Base-by-base conservation (phyloP, 257 asterid genomes). In the Galeopsis tetrahit region DNA sequence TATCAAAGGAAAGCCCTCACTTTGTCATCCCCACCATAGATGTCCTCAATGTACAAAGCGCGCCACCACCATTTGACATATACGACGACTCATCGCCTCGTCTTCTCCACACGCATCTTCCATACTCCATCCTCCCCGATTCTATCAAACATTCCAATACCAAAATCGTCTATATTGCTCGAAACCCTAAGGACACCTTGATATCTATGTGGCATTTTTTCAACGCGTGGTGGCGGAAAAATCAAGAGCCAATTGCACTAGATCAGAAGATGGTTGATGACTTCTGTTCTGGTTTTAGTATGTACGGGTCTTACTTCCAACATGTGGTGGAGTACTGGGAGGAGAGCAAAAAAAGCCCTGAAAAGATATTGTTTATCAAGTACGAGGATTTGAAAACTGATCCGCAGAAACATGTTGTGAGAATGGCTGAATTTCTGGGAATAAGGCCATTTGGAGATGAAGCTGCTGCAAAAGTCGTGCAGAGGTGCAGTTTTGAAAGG, bases 401-500 rank as follows among this genome's bases (percentile, higher is more conserved):
- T 34, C 55, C 65, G 1, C 21, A 69, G 55, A 14, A 53, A 3
- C 13, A 38, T 2, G 65, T 69, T 1, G 17, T 6, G 31, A 39
- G 74, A 59, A 69, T 56, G 0, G 74, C 66, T 0, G 56, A 40
- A 33, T 69, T 69, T 14, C 13, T 69, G 9, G 74, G 66, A 33
- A 21, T 0, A 21, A 21, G 74, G 56, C 56, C 55, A 0, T 21
- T 69, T 1, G 66, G 11, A 56, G 66, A 56, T 2, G 65, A 69
- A 56, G 66, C 56, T 2, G 66, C 55, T 2, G 74, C 28, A 21
- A 21, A 69, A 33, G 66, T 69, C 7, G 14, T 69, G 56, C 21
- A 66, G 66, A 69, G 74, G 55, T 69, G 74, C 15, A 69, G 74
- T 10, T 69, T 69, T 42, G 66, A 69, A 43, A 69, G 74, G 66